A percentile compares a stretch with the other conserved stretches of the same genome.
These are phyloP conservation scores for Arthrinium phaeospermum DNA, from an alignment of 2,329 filamentous ascomycete species.

Conservation along the genomic window DNA sequence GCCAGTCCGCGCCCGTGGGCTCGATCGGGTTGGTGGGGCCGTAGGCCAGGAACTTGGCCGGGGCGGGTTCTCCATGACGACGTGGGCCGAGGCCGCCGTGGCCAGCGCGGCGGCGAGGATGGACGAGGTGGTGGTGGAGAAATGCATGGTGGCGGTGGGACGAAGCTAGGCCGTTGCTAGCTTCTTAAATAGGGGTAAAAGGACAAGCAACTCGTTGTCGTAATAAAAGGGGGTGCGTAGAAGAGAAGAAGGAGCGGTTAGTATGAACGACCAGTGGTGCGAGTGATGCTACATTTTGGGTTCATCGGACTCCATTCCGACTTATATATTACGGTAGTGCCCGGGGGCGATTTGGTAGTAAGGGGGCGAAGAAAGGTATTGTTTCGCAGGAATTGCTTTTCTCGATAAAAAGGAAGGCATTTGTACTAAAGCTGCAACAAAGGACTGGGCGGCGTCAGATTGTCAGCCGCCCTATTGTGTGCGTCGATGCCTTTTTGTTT, in stretches of 20 bases:
- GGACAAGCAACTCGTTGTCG: not conserved
- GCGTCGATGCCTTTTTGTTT: not conserved
- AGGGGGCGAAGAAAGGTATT: not conserved
- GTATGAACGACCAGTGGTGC: no score
- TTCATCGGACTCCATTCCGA: not conserved
- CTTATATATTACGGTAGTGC: not conserved
- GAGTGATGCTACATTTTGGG: not conserved
- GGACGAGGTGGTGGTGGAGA: not conserved
- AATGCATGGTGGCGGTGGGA: not conserved
- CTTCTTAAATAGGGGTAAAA: not conserved
- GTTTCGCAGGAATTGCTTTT: conserved; percentile 2
- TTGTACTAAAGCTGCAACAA: not conserved
- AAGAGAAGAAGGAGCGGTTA: no score
- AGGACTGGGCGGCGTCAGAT: not conserved
- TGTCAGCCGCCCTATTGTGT: not conserved
- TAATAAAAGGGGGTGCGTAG: not conserved
- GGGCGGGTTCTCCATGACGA: conserved; percentile 65
- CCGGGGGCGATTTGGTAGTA: not conserved
- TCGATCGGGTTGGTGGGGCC: conserved; percentile 64
- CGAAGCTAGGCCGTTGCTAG: not conserved
- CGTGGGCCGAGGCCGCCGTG: conserved; percentile 56
- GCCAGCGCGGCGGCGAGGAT: conserved; percentile 51
- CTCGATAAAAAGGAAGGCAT: not conserved
- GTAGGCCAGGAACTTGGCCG: conserved; percentile 48
- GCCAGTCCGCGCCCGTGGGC: conserved; percentile 63